Base-by-base conservation (phyloP, 495 filamentous ascomycete genomes). In the Podospora appendiculata region DNA sequence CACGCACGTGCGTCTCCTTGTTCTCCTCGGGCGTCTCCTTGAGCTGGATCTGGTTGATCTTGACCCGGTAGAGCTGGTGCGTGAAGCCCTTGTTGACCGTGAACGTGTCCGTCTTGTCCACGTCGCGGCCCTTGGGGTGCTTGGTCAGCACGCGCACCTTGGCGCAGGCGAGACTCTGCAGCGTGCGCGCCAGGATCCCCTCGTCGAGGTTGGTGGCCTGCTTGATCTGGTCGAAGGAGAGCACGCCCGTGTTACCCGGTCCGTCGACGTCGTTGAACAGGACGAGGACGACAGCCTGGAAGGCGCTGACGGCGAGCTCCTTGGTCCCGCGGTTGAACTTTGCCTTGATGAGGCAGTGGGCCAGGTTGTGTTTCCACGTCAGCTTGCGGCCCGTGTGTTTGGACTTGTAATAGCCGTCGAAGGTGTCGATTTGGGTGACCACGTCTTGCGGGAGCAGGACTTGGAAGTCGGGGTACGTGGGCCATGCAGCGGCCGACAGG, bases 31-130 rank as follows among this genome's bases (percentile, higher is more conserved):
- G 73, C 1, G 94, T 97, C 71, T 97, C 94, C 66, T 91, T 92
- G 45, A 96, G 78, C 69, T 99, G 94, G 53, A 99, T 89, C 69
- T 94, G 89, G 70, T 97, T 98, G 75, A 97, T 96, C 74, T 99
- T 97, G 70, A 99, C 84, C 51, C 90, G 85, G 70, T 85, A 88
- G 69, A 95, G 95, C 32, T 79, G 77, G 57, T 95, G 85, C 14
- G 70, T 70, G 68, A 99, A 99, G 14, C 59, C 63, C 25, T 73
- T 56, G 68, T 97, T 97, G 54, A 93, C 79, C 0, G 75, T 75
- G 61, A 99, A 99, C 11, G 79, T 81, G 65, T 99, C 93, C 4
- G 78, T 87, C 1, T 69, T 57, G 47, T 78, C 75, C 47, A 99
- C 84, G 0, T 96, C 90, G 40, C 82, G 80, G 45, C 89, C 87